Conservation (phyloP, 1,284 basidiomycete species). For the Phenoliferia sp. region DNA sequence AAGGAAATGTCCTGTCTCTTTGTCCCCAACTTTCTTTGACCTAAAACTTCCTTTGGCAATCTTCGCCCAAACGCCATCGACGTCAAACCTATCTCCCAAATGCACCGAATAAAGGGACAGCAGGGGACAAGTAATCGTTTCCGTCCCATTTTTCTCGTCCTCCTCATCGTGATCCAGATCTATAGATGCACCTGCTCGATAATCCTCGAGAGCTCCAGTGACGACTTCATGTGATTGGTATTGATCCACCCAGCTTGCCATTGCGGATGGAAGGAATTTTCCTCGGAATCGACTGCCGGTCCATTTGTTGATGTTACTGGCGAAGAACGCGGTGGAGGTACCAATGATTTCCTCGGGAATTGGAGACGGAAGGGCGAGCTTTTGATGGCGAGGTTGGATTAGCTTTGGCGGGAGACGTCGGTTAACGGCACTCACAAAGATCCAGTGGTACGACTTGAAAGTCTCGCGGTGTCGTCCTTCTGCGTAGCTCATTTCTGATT, state of each 20-base stretch:
- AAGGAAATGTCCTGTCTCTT: neutral
- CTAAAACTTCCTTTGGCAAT: neutral
- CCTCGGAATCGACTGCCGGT: constrained; percentile 18
- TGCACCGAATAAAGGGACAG: neutral
- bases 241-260: neutral
- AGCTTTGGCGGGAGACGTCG: neutral
- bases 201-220: constrained; percentile 5
- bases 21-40: neutral
- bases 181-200: constrained; percentile 7
- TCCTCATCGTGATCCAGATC: constrained; percentile 9
- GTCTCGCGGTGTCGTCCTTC: constrained; percentile 32
- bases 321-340: constrained; percentile 11
- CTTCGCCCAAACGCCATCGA: neutral
- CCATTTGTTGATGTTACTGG: constrained; percentile 30
- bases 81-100: neutral
- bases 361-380: constrained; percentile 36
- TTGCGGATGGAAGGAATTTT: neutral
- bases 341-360: constrained; percentile 37
- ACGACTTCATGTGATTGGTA: neutral
- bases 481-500: constrained; percentile 27
- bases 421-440: constrained; percentile 16
- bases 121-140: neutral
- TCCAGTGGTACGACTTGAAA: constrained; percentile 19
- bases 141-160: neutral
- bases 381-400: neutral